Base-by-base conservation (phyloP, 2,329 filamentous ascomycete species). In the Diplodia seriata region DNA sequence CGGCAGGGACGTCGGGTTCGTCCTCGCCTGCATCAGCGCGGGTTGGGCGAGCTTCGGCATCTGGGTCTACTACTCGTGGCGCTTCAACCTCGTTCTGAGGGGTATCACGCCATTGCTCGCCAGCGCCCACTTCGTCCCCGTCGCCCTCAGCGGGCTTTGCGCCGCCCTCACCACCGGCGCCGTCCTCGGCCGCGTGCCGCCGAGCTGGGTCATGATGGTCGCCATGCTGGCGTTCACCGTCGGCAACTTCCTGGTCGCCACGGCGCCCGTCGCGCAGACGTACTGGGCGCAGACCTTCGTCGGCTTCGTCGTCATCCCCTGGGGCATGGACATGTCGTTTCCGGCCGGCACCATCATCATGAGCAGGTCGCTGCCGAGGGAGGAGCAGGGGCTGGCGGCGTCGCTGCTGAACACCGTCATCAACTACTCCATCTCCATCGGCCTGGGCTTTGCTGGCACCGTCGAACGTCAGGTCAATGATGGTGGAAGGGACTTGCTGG, bases 351-450 rank as follows among this genome's bases (percentile, higher is more conserved):
- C 72, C 1, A 70, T 77, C n/a, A 74, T 77, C 4, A 40, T 40
- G 38, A 40, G 38, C 38, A 40, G 38, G 38, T 15, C 38, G 14
- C 14, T 20, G 67, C 75, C 31, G 14, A 77, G 79, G 36, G 76
- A 83, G 63, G 80, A 84, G 63, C 84, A 86, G 70, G 85, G 84
- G 5, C 79, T 85, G 18, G 83, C 83, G 2, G 84, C 83, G 0
- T 91, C 38, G 11, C 38, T 40, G 6, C 86, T 90, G 38, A 87
- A 85, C 68, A 90, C 88, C 0, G 81, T 89, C 12, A 85, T 91
- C 69, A 91, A 92, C 75, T 92, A 91, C 73, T 85, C 85, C 68
- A 90, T 91, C 40, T 87, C 86, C 1, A 76, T 91, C 2, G 88
- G 87, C 0, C 80, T 92, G 0, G 90, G 89, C 0, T 84, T 92